Evolutionary conservation across 2,329 filamentous ascomycete species (phyloP).

Genomic region (Fusarium sp.): DNA sequence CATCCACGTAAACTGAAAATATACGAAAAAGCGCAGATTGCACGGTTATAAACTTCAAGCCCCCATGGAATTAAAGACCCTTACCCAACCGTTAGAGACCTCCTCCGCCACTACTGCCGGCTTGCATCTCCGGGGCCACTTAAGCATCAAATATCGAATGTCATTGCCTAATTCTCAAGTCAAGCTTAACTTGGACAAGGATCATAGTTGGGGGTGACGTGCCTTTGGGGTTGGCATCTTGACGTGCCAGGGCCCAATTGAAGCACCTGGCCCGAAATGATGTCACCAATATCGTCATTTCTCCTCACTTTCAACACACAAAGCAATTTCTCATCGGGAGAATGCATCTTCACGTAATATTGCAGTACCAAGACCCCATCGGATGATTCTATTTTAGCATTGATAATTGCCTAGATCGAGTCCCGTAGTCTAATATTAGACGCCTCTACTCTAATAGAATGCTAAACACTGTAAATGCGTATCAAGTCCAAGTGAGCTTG

Average conservation of each 20-base stretch:
- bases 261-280: slow-evolving; percentile 18
- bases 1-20: neutral
- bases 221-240: neutral
- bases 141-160: neutral
- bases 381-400: neutral
- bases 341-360: slow-evolving; percentile 13
- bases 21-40: neutral
- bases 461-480: neutral
- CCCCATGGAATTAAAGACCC: neutral
- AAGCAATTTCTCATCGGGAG: slow-evolving; percentile 10
- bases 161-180: slow-evolving; percentile 10
- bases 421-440: neutral
- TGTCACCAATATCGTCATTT: slow-evolving; percentile 39
- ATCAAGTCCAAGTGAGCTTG: neutral
- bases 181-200: slow-evolving; percentile 19
- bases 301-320: neutral
- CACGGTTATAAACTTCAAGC: slow-evolving; percentile 16
- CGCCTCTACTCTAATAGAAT: neutral
- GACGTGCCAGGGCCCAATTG: slow-evolving; percentile 15
- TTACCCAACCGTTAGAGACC: neutral
- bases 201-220: slow-evolving; percentile 15
- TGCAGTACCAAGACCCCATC: slow-evolving; percentile 5
- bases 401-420: neutral
- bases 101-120: slow-evolving; percentile 7
- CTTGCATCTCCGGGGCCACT: slow-evolving; percentile 6